Evolutionary conservation across 2,329 filamentous ascomycete species (phyloP).

Genomic region (Neurospora crassa): DNA sequence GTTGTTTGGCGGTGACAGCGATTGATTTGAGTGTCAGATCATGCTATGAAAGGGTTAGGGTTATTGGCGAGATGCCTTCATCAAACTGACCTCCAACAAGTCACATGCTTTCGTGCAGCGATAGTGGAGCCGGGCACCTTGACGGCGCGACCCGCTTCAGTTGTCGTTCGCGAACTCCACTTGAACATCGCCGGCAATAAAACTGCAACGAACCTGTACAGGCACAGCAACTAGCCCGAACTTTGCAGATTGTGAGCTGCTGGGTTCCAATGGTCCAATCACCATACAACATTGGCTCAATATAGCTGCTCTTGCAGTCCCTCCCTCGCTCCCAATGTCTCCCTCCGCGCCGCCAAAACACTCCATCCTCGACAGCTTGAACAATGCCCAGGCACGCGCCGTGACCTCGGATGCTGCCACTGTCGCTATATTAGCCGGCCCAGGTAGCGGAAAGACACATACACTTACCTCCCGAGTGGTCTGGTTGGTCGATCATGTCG

Average conservation of each 20-base stretch:
- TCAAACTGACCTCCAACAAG: background rate
- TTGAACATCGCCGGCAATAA: background rate
- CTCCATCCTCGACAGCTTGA: slow-evolving; percentile 39
- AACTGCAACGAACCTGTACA: background rate
- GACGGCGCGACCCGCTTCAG: background rate
- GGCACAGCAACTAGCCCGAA: background rate
- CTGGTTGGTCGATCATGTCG: slow-evolving; percentile 66
- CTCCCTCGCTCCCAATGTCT: background rate
- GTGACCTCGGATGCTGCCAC: slow-evolving; percentile 43
- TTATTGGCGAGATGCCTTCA: background rate
- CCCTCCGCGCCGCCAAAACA: slow-evolving; percentile 4
- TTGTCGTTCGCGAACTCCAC: background rate
- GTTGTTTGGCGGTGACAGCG: too few relatives aligned
- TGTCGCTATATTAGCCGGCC: slow-evolving; percentile 58
- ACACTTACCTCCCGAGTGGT: slow-evolving; percentile 88
- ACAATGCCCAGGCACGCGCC: slow-evolving; percentile 44
- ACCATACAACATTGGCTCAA: background rate
- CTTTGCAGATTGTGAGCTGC: background rate
- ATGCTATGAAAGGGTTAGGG: background rate
- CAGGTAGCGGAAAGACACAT: slow-evolving; percentile 82
- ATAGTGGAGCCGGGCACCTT: background rate
- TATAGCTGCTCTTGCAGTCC: background rate
- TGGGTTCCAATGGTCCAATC: background rate
- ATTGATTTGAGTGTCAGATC: too few relatives aligned
- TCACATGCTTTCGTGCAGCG: background rate